These are phyloP conservation scores for Bullera alba DNA, from an alignment of 768 basidiomycete species.

Conservation along the genomic window DNA sequence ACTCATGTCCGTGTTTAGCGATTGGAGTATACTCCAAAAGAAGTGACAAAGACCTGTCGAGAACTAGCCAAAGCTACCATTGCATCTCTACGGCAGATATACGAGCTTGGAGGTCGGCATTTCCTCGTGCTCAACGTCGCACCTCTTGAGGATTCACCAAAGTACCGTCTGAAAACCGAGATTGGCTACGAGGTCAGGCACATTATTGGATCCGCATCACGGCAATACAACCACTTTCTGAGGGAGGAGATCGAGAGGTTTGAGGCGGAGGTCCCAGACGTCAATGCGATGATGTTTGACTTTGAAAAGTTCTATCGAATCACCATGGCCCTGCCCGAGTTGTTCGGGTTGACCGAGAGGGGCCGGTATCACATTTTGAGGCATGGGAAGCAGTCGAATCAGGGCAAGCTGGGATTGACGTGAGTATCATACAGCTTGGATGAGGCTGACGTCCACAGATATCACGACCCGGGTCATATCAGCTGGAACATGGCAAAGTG, in stretches of 20 bases:
- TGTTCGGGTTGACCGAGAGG: not conserved
- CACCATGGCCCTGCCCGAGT: not conserved
- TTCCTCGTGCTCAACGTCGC: not conserved
- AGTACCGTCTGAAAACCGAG: not conserved
- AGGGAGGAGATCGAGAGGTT: not conserved
- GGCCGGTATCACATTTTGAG: not conserved
- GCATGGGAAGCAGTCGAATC: not conserved
- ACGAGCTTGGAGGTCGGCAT: not conserved
- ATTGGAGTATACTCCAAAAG: too few species aligned
- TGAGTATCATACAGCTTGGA: not conserved
- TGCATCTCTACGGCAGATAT: not conserved
- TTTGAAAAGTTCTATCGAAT: not conserved
- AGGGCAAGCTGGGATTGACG: not conserved
- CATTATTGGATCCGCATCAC: not conserved
- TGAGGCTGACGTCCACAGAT: not conserved
- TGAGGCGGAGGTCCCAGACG: not conserved
- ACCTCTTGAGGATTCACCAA: not conserved
- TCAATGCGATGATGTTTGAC: not conserved
- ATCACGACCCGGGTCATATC: not conserved
- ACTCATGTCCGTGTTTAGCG: too few species aligned
- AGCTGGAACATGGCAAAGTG: not conserved
- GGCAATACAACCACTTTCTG: not conserved
- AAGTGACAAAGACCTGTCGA: not conserved
- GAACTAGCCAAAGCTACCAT: not conserved
- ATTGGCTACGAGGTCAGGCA: not conserved